These are phyloP conservation scores for Euphorbia pulcherrima DNA, from an alignment of 345 rosid species.

Conservation along the genomic window DNA sequence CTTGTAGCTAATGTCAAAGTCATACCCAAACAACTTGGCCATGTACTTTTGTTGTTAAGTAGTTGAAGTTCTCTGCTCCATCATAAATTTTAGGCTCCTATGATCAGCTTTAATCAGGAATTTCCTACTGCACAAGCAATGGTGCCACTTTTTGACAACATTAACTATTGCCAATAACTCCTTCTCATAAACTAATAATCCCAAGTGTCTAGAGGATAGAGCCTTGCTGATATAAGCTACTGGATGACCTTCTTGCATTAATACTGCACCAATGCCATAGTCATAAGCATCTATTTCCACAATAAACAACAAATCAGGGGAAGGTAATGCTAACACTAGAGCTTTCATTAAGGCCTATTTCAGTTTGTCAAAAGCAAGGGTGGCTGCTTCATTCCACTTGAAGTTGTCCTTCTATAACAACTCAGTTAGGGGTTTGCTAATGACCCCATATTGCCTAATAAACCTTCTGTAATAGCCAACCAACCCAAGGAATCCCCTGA, in stretches of 20 bases:
- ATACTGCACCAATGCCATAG: background rate
- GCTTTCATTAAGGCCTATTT: background rate
- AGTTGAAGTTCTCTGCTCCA: too few relatives aligned
- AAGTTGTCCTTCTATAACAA: background rate
- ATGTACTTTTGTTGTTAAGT: too few relatives aligned
- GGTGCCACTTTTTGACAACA: background rate
- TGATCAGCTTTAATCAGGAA: too few relatives aligned
- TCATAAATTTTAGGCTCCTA: too few relatives aligned
- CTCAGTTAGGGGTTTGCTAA: background rate
- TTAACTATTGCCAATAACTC: background rate
- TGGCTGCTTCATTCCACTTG: too few relatives aligned
- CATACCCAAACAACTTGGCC: too few relatives aligned
- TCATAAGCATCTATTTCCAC: too few relatives aligned
- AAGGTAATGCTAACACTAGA: background rate
- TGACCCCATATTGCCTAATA: background rate
- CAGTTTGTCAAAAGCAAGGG: background rate
- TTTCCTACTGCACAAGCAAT: background rate
- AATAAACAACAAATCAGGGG: background rate
- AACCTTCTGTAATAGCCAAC: too few relatives aligned
- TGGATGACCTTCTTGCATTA: background rate
- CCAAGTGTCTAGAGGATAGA: background rate
- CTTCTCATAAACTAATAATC: slow-evolving; percentile 2
- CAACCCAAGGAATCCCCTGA: background rate
- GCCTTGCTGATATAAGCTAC: too few relatives aligned
- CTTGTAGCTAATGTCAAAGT: too few relatives aligned